Evolutionary conservation across 768 basidiomycete genomes (phyloP).

Genomic region (Suillus americanus): DNA sequence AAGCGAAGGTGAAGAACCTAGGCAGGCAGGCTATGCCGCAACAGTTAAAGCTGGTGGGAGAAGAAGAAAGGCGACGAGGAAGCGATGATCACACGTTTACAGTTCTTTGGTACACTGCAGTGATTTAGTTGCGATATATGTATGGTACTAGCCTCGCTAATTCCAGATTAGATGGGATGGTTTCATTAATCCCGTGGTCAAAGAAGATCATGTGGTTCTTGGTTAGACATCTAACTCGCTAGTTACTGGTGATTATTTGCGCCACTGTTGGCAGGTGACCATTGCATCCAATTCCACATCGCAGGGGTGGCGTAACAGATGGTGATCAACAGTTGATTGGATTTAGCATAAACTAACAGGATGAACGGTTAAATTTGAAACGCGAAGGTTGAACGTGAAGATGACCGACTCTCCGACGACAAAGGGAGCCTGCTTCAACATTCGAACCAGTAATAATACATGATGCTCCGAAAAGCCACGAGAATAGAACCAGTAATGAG

Average conservation of each 20-base stretch:
- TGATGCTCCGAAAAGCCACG: not conserved
- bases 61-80: conserved; percentile 58
- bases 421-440: not conserved
- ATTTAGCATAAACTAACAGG: not conserved
- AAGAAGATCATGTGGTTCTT: not conserved
- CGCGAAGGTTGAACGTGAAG: not conserved
- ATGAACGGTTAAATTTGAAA: not conserved
- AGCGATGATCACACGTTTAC: conserved; percentile 35
- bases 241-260: not conserved
- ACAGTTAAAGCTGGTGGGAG: conserved; percentile 60
- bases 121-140: not conserved
- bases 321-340: not conserved
- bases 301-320: not conserved
- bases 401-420: not conserved
- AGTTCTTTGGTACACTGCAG: not conserved
- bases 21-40: conserved; percentile 34
- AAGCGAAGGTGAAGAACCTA: conserved; percentile 20
- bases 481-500: not conserved
- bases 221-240: not conserved
- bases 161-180: not conserved
- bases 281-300: not conserved
- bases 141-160: not conserved
- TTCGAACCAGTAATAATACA: not conserved
- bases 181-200: not conserved
- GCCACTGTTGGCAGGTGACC: not conserved